Conservation (phyloP, 202 grass and related monocot species). For the Digitaria exilis region DNA sequence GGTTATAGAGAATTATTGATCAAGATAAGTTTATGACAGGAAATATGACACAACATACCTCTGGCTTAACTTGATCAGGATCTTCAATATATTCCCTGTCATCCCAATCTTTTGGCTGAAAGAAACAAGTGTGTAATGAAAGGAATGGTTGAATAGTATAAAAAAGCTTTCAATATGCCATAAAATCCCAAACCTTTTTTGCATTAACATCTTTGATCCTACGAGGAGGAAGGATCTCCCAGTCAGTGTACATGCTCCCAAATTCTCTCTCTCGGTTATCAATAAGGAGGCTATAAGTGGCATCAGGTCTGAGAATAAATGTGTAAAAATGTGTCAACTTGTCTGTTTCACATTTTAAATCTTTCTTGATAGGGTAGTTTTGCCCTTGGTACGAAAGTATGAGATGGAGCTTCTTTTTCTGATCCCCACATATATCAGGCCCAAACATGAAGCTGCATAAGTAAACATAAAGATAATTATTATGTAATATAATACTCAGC, state of each 20-base stretch:
- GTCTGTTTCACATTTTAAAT: slow-evolving; percentile 84
- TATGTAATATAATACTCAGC: slow-evolving; percentile 4
- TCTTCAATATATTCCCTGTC: slow-evolving; percentile 95
- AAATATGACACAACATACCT: slow-evolving; percentile 53
- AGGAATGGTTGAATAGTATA: neutral
- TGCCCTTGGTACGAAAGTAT: slow-evolving; percentile 93
- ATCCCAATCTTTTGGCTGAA: slow-evolving; percentile 90
- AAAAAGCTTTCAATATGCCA: neutral
- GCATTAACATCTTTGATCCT: slow-evolving; percentile 77
- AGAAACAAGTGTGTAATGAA: slow-evolving; percentile 30
- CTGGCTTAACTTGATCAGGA: slow-evolving; percentile 76
- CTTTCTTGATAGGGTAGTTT: slow-evolving; percentile 93
- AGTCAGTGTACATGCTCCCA: slow-evolving; percentile 90
- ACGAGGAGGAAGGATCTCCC: slow-evolving; percentile 88
- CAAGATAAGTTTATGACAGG: slow-evolving; percentile 20
- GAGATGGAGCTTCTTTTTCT: slow-evolving; percentile 90
- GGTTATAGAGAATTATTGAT: slow-evolving; percentile 23
- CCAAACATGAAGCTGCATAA: slow-evolving; percentile 92
- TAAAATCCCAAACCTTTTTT: slow-evolving; percentile 59
- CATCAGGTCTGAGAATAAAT: slow-evolving; percentile 86
- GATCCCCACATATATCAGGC: slow-evolving; percentile 83
- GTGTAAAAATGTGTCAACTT: slow-evolving; percentile 92
- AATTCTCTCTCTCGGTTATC: slow-evolving; percentile 91
- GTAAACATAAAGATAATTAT: slow-evolving; percentile 21
- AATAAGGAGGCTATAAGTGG: slow-evolving; percentile 84